These are phyloP conservation scores for Colletotrichum zoysiae DNA, from an alignment of 2,329 filamentous ascomycete species.

Conservation along the genomic window DNA sequence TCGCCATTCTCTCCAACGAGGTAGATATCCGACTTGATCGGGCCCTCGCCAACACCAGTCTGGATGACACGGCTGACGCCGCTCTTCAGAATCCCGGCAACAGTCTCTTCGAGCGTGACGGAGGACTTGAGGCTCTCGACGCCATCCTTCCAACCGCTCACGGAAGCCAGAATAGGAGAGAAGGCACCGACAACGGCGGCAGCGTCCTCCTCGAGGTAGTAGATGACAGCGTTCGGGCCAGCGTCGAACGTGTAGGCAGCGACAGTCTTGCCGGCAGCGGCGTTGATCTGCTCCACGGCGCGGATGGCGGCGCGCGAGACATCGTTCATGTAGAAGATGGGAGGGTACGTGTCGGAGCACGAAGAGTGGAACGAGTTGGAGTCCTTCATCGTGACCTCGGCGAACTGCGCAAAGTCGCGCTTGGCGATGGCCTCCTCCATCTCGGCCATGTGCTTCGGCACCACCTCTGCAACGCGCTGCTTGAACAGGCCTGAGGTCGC, in stretches of 20 bases:
- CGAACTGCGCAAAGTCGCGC: conserved; percentile 88
- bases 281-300: conserved; percentile 90
- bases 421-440: conserved; percentile 87
- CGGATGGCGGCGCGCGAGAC: conserved; percentile 88
- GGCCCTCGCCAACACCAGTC: conserved; percentile 92
- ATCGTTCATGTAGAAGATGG: conserved; percentile 99
- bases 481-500: conserved; percentile 90
- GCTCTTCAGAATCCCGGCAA: conserved; percentile 75
- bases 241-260: conserved; percentile 98
- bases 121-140: conserved; percentile 64
- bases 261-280: conserved; percentile 79
- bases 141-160: conserved; percentile 79
- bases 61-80: conserved; percentile 92
- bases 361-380: conserved; percentile 97
- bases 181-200: conserved; percentile 82
- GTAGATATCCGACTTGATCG: conserved; percentile 81
- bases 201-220: conserved; percentile 87
- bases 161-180: conserved; percentile 71
- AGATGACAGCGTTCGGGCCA: conserved; percentile 95
- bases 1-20: conserved; percentile 77
- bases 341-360: conserved; percentile 94
- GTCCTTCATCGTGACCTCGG: conserved; percentile 93
- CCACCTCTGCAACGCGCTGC: conserved; percentile 79
- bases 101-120: conserved; percentile 73
- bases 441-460: conserved; percentile 83